These are phyloP conservation scores for Saturnispora dispora DNA, from an alignment of 805 yeast genomes.

Conservation along the genomic window DNA sequence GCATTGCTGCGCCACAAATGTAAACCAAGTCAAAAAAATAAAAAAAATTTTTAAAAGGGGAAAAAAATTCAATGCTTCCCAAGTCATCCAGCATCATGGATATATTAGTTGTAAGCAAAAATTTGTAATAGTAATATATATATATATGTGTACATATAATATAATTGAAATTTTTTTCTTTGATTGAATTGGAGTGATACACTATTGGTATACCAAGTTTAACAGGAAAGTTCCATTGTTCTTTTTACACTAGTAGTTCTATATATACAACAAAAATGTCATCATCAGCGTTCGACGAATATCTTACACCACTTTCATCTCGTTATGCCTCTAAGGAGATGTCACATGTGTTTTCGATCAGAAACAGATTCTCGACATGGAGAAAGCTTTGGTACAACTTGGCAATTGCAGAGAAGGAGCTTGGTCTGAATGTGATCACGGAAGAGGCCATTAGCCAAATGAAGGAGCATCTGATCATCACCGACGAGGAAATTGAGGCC, in stretches of 20 bases:
- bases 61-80: neutral
- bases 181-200: neutral
- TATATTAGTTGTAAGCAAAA: neutral
- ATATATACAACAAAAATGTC: neutral
- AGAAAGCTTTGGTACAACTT: conserved; percentile 93
- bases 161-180: too few species aligned
- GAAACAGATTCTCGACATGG: conserved; percentile 97
- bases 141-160: too few species aligned
- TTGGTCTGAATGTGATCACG: conserved; percentile 76
- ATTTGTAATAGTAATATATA: neutral
- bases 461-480: conserved; percentile 65
- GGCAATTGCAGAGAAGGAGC: conserved; percentile 90
- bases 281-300: conserved; percentile 46
- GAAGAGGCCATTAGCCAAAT: conserved; percentile 90
- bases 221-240: neutral
- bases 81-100: neutral
- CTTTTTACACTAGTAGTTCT: neutral
- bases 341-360: conserved; percentile 84
- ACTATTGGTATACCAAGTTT: neutral
- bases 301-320: conserved; percentile 88
- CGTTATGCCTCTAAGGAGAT: conserved; percentile 97
- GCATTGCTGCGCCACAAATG: neutral
- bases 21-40: too few species aligned
- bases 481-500: conserved; percentile 85
- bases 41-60: neutral